Evolutionary conservation across 495 filamentous ascomycete genomes (phyloP).

Genomic region (Entonaema liquescens): DNA sequence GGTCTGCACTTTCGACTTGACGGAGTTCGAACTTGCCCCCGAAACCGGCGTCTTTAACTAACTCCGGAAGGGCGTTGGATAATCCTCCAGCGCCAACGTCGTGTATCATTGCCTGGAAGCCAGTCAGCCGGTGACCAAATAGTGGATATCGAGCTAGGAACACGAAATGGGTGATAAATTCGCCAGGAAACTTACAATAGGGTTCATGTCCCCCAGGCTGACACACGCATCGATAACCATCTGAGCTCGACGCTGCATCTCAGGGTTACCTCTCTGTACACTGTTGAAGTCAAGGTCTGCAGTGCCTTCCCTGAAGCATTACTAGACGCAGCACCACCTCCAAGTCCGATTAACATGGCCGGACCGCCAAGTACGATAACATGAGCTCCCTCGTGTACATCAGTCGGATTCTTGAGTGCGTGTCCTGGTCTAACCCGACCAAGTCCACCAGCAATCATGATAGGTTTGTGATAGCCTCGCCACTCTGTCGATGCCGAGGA

Average conservation of each 20-base stretch:
- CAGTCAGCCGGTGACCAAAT: background rate
- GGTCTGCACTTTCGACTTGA: conserved; percentile 88
- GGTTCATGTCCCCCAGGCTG: conserved; percentile 81
- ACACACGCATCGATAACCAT: conserved; percentile 91
- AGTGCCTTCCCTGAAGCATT: conserved; percentile 87
- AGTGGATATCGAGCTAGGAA: background rate
- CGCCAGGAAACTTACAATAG: conserved; percentile 61
- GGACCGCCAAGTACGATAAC: conserved; percentile 94
- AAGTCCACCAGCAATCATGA: conserved; percentile 97
- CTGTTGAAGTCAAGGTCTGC: conserved; percentile 94
- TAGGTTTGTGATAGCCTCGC: conserved; percentile 96
- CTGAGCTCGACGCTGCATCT: conserved; percentile 93
- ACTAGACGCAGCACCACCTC: conserved; percentile 93
- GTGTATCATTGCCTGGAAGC: conserved; percentile 77
- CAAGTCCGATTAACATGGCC: conserved; percentile 96
- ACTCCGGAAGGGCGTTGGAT: conserved; percentile 90
- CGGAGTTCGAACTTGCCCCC: conserved; percentile 92
- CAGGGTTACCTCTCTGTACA: conserved; percentile 93
- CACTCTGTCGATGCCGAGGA: conserved; percentile 66
- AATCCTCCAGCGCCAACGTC: conserved; percentile 96
- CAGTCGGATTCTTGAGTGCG: conserved; percentile 79
- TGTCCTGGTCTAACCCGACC: conserved; percentile 95
- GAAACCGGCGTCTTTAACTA: conserved; percentile 88
- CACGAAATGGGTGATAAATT: background rate
- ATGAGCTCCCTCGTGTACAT: conserved; percentile 83